Conservation (phyloP, 371 early-diverging fungal genomes). For the Batrachochytrium dendrobatidis region DNA sequence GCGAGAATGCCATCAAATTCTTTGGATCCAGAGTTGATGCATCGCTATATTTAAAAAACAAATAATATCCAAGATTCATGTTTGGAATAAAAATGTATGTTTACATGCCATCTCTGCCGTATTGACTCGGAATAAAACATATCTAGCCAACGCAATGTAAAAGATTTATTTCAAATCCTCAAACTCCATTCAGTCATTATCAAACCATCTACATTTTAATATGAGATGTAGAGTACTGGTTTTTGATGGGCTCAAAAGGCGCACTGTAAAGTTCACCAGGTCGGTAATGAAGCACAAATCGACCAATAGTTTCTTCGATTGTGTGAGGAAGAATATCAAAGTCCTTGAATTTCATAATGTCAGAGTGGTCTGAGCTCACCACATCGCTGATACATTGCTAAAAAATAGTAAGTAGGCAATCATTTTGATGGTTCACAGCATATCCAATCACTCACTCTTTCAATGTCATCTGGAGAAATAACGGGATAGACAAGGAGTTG, state of each 20-base stretch:
- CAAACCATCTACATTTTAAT: too few relatives aligned
- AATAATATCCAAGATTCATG: too few relatives aligned
- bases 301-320: slow-evolving; percentile 70
- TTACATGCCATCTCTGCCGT: too few relatives aligned
- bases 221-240: slow-evolving; percentile 20
- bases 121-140: too few relatives aligned
- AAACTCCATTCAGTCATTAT: too few relatives aligned
- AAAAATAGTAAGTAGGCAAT: background rate
- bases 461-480: slow-evolving; percentile 63
- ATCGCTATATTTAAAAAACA: slow-evolving; percentile 5
- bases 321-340: slow-evolving; percentile 71
- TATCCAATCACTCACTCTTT: slow-evolving; percentile 33
- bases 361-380: slow-evolving; percentile 58
- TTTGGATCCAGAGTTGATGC: slow-evolving; percentile 20
- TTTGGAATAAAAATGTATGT: too few relatives aligned
- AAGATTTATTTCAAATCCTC: too few relatives aligned
- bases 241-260: slow-evolving; percentile 27
- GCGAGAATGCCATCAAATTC: slow-evolving; percentile 46
- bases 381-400: slow-evolving; percentile 67
- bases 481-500: slow-evolving; percentile 46
- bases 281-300: slow-evolving; percentile 48
- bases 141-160: too few relatives aligned
- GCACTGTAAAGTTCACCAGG: slow-evolving; percentile 22
- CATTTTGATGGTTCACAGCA: background rate
- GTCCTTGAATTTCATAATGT: slow-evolving; percentile 75